Base-by-base conservation (phyloP, 73 alveolate species). In the Paramecium pentaurelia region DNA sequence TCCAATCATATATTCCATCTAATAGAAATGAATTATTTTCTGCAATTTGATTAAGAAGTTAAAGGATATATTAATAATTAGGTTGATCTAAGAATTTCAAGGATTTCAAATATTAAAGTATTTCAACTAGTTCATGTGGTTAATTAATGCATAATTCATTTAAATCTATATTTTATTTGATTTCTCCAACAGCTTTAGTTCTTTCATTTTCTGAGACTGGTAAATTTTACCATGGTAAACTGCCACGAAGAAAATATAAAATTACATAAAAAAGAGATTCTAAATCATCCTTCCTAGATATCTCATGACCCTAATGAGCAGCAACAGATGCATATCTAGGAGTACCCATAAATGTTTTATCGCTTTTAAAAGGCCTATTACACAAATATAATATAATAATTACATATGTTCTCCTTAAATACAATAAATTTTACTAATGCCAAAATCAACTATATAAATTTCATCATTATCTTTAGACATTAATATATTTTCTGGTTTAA, bases 211-310 rank as follows among this genome's bases (percentile, higher is more conserved):
- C 96, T 88, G 92, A 86, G 8, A 96, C 98, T 32, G 92, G 93
- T 34, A 97, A 86, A 38, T 98, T 98, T 89, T 97, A 96, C 99
- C 99, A 97, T 16, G 99, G 99, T 27, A 97, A 94, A 84, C 86
- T 86, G 11, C 99, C 99, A 88, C 95, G 93, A 34, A 96, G 89
- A 85, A 97, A 94, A 88, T 97, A 97, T 64, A 97, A 51, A 80
- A 97, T 84, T 12, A 97, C 97, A 95, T 97, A 97, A 22, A 97
- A 97, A n/a, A 97, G 93, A 0, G 99, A 95, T 88, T 97, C 99
- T 80, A 97, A 95, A 95, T 97, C 99, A 95, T 97, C 99, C 75
- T 99, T 93, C 73, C 99, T 70, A 85, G 99, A 94, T 73, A 93
- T 40, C 37, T 71, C 95, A 28, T 93, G 58, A 0, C 99, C 99